A percentile compares a stretch with the other conserved stretches of the same genome.
phyloP scores from a whole-genome alignment of 2,329 filamentous ascomycete genomes.

The Alternaria arborescens region DNA sequence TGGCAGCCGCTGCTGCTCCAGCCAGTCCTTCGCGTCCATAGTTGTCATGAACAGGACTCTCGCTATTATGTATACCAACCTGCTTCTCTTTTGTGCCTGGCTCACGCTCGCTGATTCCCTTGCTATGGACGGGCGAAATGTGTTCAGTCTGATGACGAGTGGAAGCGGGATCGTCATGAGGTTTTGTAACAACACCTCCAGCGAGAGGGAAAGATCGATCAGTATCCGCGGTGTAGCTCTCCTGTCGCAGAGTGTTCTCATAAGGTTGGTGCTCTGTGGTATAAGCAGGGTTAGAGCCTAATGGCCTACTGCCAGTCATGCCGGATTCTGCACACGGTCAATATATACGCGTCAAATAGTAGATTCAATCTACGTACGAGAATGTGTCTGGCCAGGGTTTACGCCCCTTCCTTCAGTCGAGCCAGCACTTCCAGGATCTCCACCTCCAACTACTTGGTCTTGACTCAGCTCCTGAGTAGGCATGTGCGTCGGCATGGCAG shows the following conservation, averaged over 20 bases:
- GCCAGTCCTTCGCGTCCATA: slow-evolving; percentile 40
- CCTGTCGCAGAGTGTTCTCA: slow-evolving; percentile 19
- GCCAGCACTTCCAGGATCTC: slow-evolving; percentile 21
- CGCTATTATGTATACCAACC: slow-evolving; percentile 19
- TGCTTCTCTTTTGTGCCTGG: slow-evolving; percentile 34
- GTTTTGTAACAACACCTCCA: slow-evolving; percentile 38
- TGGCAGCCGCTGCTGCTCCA: slow-evolving; percentile 38
- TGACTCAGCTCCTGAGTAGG: slow-evolving; percentile 21
- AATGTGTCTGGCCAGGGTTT: slow-evolving; percentile 17
- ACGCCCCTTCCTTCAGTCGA: slow-evolving; percentile 8
- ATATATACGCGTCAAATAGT: slow-evolving; percentile 3
- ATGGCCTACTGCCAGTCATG: slow-evolving; percentile 7
- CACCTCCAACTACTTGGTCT: slow-evolving; percentile 31
- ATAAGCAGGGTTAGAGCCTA: background rate
- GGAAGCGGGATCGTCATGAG: slow-evolving; percentile 1
- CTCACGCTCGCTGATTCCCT: slow-evolving; percentile 15
- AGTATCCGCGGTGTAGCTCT: slow-evolving; percentile 31
- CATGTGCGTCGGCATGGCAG: slow-evolving; percentile 32
- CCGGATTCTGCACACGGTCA: slow-evolving; percentile 21
- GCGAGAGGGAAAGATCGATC: slow-evolving; percentile 49
- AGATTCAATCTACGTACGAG: slow-evolving; percentile 33
- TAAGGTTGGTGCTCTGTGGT: slow-evolving; percentile 12
- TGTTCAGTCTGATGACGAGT: slow-evolving; percentile 13
- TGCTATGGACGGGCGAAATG: slow-evolving; percentile 6
- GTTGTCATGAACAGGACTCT: slow-evolving; percentile 19